A percentile compares a stretch with the other conserved stretches of the same genome.
Conservation (phyloP, 1,284 basidiomycete genomes). For the Ceratobasidium sp. region DNA sequence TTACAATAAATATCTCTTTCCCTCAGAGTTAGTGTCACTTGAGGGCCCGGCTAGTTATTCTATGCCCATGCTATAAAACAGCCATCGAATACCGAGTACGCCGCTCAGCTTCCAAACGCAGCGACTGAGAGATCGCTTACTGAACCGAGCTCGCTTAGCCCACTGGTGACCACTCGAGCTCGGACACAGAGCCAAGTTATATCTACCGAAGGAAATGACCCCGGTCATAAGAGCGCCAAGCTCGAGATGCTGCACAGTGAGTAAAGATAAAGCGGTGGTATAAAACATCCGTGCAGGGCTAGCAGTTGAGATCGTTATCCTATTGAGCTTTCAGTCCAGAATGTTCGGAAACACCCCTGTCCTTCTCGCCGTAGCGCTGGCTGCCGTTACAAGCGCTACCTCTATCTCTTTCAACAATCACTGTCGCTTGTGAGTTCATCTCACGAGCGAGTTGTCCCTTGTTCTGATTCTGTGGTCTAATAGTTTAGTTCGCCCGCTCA, state of each 20-base stretch:
- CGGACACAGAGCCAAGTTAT: background rate
- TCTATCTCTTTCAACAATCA: conserved; percentile 17
- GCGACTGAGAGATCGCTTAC: background rate
- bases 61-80: too few relatives aligned
- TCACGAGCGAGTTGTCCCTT: background rate
- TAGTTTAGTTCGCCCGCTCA: conserved; percentile 15
- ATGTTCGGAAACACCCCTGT: conserved; percentile 15
- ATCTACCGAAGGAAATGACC: background rate
- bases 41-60: too few relatives aligned
- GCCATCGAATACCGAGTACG: too few relatives aligned
- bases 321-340: background rate
- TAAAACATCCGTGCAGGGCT: background rate
- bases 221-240: background rate
- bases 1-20: too few relatives aligned
- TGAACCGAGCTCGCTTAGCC: background rate
- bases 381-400: conserved; percentile 3
- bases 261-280: background rate
- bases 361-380: conserved; percentile 4
- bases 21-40: too few relatives aligned
- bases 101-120: background rate
- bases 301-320: conserved; percentile 8
- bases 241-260: background rate
- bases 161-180: background rate
- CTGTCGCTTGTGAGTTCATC: conserved; percentile 11
- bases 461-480: background rate